Evolutionary conservation across 2,329 filamentous ascomycete species (phyloP).

Genomic region (Alternaria burnsii): DNA sequence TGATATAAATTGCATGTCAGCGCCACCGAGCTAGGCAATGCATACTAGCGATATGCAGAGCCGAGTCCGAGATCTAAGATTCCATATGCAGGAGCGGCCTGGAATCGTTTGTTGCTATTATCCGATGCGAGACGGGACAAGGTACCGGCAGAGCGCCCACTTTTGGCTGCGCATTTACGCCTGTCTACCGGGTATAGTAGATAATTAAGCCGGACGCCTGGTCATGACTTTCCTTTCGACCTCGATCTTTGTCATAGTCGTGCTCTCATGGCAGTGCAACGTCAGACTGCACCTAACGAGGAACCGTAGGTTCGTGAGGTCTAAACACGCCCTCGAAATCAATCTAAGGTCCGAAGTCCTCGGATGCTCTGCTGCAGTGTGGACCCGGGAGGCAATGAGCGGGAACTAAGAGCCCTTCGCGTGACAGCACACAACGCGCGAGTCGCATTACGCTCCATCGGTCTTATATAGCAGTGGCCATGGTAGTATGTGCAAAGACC

Average conservation of each 20-base stretch:
- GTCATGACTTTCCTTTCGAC: not conserved
- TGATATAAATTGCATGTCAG: not conserved
- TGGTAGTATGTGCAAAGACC: not conserved
- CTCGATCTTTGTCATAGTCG: not conserved
- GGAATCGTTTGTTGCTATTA: constrained; percentile 7
- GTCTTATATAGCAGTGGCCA: not conserved
- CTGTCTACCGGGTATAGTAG: not conserved
- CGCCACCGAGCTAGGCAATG: constrained; percentile 1
- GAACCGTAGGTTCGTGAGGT: not conserved
- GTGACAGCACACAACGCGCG: not conserved
- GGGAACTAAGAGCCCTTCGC: not conserved
- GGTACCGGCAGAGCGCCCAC: not conserved
- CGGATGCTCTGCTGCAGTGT: not conserved
- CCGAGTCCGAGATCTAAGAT: constrained; percentile 4
- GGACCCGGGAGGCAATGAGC: not conserved
- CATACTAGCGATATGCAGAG: constrained; percentile 12
- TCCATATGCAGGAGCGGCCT: constrained; percentile 1
- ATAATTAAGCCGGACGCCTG: not conserved
- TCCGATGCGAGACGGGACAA: constrained; percentile 8
- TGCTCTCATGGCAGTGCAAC: not conserved
- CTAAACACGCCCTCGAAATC: not conserved
- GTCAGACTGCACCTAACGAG: not conserved
- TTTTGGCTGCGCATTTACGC: not conserved
- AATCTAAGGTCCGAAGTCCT: not conserved
- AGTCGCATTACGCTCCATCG: not conserved